phyloP scores from a whole-genome alignment of 768 basidiomycete genomes.

The Tulasnella sp. region DNA sequence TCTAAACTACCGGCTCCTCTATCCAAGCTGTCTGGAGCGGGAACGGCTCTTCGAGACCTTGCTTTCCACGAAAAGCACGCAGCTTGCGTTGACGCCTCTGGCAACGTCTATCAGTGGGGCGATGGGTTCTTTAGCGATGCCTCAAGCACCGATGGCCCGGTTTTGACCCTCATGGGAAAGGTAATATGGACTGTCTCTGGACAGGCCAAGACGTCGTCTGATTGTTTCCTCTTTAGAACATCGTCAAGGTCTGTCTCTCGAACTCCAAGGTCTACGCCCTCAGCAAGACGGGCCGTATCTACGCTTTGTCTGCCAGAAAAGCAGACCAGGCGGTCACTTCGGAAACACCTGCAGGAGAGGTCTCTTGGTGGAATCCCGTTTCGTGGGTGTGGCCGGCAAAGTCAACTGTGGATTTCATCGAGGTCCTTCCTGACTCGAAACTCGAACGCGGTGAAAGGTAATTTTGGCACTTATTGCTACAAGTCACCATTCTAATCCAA shows the following conservation, averaged over 20 bases:
- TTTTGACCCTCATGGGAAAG: conserved; percentile 9
- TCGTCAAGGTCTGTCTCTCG: conserved; percentile 47
- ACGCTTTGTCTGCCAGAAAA: conserved; percentile 55
- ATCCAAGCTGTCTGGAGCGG: conserved; percentile 51
- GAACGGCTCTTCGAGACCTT: conserved; percentile 66
- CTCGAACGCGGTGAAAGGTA: conserved; percentile 67
- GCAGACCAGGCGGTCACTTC: conserved; percentile 45
- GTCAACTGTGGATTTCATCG: conserved; percentile 47
- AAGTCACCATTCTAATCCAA: neutral
- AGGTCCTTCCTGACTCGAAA: conserved; percentile 54
- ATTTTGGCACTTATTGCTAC: conserved; percentile 2
- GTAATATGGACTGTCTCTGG: neutral
- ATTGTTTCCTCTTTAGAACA: conserved; percentile 48
- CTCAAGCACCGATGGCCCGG: conserved; percentile 50
- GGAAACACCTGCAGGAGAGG: conserved; percentile 37
- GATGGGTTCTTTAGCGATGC: conserved; percentile 50
- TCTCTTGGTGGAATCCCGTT: conserved; percentile 58
- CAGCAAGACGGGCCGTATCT: conserved; percentile 70
- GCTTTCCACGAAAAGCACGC: conserved; percentile 62
- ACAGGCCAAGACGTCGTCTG: neutral
- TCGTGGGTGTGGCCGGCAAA: conserved; percentile 54
- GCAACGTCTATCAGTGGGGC: conserved; percentile 85
- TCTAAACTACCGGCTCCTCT: conserved; percentile 13
- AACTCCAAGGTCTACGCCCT: conserved; percentile 62
- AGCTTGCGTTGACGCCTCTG: conserved; percentile 71